These are phyloP conservation scores for Talaromyces trachyspermus DNA, from an alignment of 495 filamentous ascomycete genomes.

Conservation along the genomic window DNA sequence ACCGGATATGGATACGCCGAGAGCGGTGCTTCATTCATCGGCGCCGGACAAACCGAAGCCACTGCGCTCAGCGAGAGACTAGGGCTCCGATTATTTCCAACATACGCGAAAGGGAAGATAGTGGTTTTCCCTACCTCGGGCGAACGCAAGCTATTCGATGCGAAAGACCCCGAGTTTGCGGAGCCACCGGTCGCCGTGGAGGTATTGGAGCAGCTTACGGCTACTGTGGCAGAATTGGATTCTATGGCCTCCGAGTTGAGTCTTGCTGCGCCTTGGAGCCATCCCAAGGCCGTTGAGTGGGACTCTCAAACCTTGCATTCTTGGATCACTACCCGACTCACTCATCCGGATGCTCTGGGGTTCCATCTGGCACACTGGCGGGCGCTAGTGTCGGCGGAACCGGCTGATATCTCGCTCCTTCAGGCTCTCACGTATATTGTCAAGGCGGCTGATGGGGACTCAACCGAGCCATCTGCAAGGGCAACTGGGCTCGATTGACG, in stretches of 20 bases:
- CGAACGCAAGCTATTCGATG: too few species aligned
- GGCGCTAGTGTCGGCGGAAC: slow-evolving; percentile 38
- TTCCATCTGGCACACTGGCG: slow-evolving; percentile 29
- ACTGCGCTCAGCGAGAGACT: too few species aligned
- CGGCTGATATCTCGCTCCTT: slow-evolving; percentile 33
- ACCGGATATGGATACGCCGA: slow-evolving; percentile 27
- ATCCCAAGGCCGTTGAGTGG: slow-evolving; percentile 13
- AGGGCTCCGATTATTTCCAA: too few species aligned
- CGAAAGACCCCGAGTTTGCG: too few species aligned
- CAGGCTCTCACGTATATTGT: slow-evolving; percentile 44
- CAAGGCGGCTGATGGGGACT: slow-evolving; percentile 34
- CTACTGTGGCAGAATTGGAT: too few species aligned
- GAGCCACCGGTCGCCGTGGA: too few species aligned
- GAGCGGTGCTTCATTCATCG: slow-evolving; percentile 47
- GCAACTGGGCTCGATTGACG: slow-evolving; percentile 5
- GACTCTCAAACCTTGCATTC: slow-evolving; percentile 28
- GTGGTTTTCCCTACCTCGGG: too few species aligned
- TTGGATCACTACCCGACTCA: slow-evolving; percentile 15
- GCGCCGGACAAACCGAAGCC: slow-evolving; percentile 40
- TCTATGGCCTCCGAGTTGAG: too few species aligned
- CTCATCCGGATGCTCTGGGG: slow-evolving; percentile 15
- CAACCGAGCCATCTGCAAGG: slow-evolving; percentile 12
- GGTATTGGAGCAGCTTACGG: too few species aligned
- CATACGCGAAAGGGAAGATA: too few species aligned
- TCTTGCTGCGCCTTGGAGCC: not conserved